Evolutionary conservation across 2,329 filamentous ascomycete species (phyloP).

Genomic region (Botrytis elliptica): DNA sequence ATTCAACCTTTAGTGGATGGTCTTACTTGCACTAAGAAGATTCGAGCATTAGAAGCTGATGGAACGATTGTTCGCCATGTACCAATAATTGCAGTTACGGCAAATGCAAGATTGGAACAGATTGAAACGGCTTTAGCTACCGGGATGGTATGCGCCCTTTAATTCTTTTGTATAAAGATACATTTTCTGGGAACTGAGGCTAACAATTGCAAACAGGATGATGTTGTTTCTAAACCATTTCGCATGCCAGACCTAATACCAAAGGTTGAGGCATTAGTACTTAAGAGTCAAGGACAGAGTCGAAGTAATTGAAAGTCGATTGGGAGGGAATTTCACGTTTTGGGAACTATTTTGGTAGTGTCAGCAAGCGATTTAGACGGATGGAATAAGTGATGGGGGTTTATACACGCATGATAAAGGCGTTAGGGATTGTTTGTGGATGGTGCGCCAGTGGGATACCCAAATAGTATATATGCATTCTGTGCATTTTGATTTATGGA

Average conservation of each 20-base stretch:
- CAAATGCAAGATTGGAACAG: conserved; percentile 74
- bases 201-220: conserved; percentile 51
- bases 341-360: neutral
- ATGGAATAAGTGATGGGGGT: neutral
- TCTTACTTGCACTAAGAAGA: conserved; percentile 67
- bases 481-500: neutral
- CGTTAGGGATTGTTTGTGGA: conserved; percentile 1
- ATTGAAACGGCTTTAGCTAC: conserved; percentile 68
- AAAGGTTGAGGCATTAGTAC: conserved; percentile 56
- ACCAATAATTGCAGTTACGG: conserved; percentile 81
- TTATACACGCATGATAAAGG: neutral
- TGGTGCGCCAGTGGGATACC: neutral
- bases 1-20: conserved; percentile 57
- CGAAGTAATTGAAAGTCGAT: neutral
- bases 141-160: conserved; percentile 59
- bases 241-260: conserved; percentile 68
- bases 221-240: conserved; percentile 78
- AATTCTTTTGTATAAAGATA: neutral
- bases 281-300: conserved; percentile 25
- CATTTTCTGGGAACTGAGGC: neutral
- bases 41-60: conserved; percentile 64
- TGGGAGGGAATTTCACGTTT: neutral
- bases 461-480: neutral
- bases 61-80: conserved; percentile 63
- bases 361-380: neutral